Conservation (phyloP, 2,329 filamentous ascomycete genomes). For the Colletotrichum sp. region DNA sequence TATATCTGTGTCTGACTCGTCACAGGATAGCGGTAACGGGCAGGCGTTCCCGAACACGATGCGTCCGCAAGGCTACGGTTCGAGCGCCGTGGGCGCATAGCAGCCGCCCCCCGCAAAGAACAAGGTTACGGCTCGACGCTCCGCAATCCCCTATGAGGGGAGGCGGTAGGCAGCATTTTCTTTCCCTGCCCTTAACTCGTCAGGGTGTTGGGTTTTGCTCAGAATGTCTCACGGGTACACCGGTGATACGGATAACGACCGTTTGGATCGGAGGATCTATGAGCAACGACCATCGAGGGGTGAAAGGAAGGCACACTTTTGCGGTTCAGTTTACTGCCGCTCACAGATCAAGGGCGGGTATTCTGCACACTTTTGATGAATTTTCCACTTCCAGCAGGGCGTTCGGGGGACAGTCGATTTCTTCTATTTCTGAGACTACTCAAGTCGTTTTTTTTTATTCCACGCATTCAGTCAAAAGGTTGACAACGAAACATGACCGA, state of each 20-base stretch:
- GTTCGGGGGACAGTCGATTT: slow-evolving; percentile 3
- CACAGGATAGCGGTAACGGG: slow-evolving; percentile 49
- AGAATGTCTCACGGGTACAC: not conserved
- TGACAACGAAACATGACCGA: slow-evolving; percentile 19
- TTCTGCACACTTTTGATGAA: slow-evolving; percentile 15
- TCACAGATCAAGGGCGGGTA: slow-evolving; percentile 2
- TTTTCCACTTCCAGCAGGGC: slow-evolving; percentile 17
- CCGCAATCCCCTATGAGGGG: not conserved
- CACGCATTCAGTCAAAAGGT: slow-evolving; percentile 17
- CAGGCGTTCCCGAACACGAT: slow-evolving; percentile 47
- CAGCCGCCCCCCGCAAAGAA: not conserved
- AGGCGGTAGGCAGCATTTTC: not conserved
- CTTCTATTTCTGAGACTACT: not conserved
- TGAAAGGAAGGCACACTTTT: not conserved
- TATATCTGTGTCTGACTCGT: slow-evolving; percentile 42
- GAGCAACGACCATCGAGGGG: not conserved
- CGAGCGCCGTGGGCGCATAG: slow-evolving; percentile 63
- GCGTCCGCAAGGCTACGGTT: slow-evolving; percentile 60
- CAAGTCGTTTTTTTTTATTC: not conserved
- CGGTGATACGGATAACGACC: not conserved
- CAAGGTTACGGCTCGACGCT: not conserved
- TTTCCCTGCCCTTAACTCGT: not conserved
- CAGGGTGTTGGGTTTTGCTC: not conserved
- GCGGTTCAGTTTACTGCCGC: not conserved
- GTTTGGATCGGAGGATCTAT: slow-evolving; percentile 2